Base-by-base conservation (phyloP, 305 asterid genomes). In the Coffea humblotiana region DNA sequence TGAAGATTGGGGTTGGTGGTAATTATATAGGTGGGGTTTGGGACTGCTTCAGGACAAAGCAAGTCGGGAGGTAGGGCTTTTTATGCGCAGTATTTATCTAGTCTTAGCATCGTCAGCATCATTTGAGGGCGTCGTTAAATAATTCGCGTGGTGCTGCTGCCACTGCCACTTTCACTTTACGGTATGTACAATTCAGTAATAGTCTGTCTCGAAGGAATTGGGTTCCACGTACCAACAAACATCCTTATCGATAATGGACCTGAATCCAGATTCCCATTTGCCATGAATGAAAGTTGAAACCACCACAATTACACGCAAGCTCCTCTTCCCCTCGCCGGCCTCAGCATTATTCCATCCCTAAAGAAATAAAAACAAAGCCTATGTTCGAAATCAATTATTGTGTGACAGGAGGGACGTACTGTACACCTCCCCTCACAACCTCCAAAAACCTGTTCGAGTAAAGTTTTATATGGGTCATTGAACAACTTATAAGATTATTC, bases 171-270 rank as follows among this genome's bases (percentile, higher is more conserved):
- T 45, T 45, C 32, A 32, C 32, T 29, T 29, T 32, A 32, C 32
- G 0, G 32, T 32, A 32, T 1, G 32, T 32, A 32, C 32, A 29
- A 29, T 29, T 29, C 1, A 29, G 32, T 29, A 29, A 29, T 29
- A 32, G 32, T 32, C 2, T 45, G 48, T 60, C 23, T 6, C 25
- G 9, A 25, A 25, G 27, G 8, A 67, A 32, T 9, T 19, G 77
- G 72, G 82, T 18, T 58, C 82, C 82, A 79, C 77, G 43, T 5
- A 40, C 51, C 9, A 8, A 47, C 51, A 65, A 61, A 25, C 45
- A 51, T 79, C 78, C 77, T 72, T 63, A 40, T 79, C 72, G 14
- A 47, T 13, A 52, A 54, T 74, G 68, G 78, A 74, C 78, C 51
- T 11, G 58, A 37, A n/a, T 21, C 68, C 40, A 75, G 40, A 45